Evolutionary conservation across 202 grass and related monocot genomes (phyloP), one percentile per base, ranked within the genome.

Genomic region (Eragrostis tef): DNA sequence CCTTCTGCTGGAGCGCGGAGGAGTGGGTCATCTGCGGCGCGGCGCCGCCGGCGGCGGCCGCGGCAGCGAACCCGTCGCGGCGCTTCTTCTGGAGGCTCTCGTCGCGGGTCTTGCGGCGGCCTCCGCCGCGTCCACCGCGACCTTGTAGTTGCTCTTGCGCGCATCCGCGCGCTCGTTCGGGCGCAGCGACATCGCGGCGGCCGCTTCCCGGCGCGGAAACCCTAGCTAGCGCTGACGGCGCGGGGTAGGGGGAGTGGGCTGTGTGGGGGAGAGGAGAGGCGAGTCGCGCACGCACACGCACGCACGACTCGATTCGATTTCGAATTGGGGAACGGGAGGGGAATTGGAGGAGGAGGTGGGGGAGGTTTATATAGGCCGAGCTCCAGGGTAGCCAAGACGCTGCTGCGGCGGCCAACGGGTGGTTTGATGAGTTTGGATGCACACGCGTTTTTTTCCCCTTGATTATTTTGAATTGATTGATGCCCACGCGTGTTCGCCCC

Each of bases 21-120:
- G 82, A 74, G 84, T 85, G 89, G n/a, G 49, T 53, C n/a, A 79
- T 25, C 31, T 86, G 79, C 51, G 83, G 76, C 16, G 47, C 81
- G 50, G 56, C 50, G 9, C 53, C 64, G 4, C 19, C 64, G 51
- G 53, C 36, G 26, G 67, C 57, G 26, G 50, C 34, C 1, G 34
- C 3, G 14, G 82, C 49, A 8, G 79, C 82, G 64, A 87, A 75
- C 6, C 95, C 95, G 79, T 93, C 92, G 60, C 90, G 88, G 70
- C 90, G 90, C 84, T 93, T 97, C 84, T 97, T 97, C 59, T 81
- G 87, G 66, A 97, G 91, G 76, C 81, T 90, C 17, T 94, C 94
- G 65, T 97, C 94, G 50, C 91, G 91, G 11, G 84, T 88, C 53
- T 45, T 86, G 86, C 94, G 94, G 51, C 94, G 91, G 89, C 88